A percentile compares a stretch with the other conserved stretches of the same genome.
These are phyloP conservation scores for Backusella psychrophila DNA, from an alignment of 192 early-diverging fungal genomes.

Conservation along the genomic window DNA sequence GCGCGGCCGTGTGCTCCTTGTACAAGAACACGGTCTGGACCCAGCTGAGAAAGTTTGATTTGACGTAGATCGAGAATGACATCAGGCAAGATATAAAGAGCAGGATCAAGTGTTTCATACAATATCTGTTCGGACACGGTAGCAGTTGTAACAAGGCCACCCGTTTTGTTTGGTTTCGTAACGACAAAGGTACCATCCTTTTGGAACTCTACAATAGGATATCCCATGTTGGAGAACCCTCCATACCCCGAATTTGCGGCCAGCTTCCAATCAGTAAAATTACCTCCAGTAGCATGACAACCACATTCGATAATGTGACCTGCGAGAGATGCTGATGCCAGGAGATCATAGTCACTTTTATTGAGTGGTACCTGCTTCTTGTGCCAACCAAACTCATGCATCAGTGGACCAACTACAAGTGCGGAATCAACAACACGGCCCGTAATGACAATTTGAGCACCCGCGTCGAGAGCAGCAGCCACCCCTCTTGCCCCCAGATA, in stretches of 20 bases:
- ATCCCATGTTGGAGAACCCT: slow-evolving; percentile 67
- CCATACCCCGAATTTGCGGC: slow-evolving; percentile 49
- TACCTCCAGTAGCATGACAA: slow-evolving; percentile 66
- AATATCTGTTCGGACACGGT: slow-evolving; percentile 65
- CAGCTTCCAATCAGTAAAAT: slow-evolving; percentile 66
- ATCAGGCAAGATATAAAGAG: slow-evolving; percentile 60
- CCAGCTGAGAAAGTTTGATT: slow-evolving; percentile 53
- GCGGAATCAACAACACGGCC: slow-evolving; percentile 69
- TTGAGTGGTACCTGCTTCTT: background rate
- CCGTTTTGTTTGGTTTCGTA: slow-evolving; percentile 63
- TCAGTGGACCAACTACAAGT: slow-evolving; percentile 57
- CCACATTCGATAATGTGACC: slow-evolving; percentile 72
- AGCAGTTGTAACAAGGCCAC: slow-evolving; percentile 55
- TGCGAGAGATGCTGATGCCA: slow-evolving; percentile 61
- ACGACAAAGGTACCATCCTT: slow-evolving; percentile 51
- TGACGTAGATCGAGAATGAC: slow-evolving; percentile 61
- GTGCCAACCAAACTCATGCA: slow-evolving; percentile 63
- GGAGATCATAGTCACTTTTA: slow-evolving; percentile 47
- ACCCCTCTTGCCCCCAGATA: slow-evolving; percentile 58
- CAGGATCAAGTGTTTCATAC: slow-evolving; percentile 66
- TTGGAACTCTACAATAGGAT: slow-evolving; percentile 61
- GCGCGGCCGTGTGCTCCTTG: slow-evolving; percentile 54
- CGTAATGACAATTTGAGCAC: slow-evolving; percentile 64
- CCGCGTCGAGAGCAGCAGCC: slow-evolving; percentile 50
- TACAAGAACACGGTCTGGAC: slow-evolving; percentile 53